Percentiles rank a stretch among this genome's conserved stretches.
phyloP scores from a whole-genome alignment of 140 eudicot species.

The Ambrosia hybrid region DNA sequence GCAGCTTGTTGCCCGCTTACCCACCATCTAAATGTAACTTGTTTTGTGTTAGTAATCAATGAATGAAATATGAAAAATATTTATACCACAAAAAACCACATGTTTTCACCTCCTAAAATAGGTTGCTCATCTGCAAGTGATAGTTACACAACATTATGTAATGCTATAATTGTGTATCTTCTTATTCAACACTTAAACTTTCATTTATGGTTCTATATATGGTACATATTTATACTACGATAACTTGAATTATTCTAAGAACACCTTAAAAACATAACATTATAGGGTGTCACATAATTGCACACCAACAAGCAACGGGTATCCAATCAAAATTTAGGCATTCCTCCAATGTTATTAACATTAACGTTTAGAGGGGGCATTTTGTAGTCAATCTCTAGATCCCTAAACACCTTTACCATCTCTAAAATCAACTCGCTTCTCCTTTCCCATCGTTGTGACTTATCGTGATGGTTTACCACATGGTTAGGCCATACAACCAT shows the following conservation, averaged over 20 bases:
- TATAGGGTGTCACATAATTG: background rate
- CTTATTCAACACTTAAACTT: no score
- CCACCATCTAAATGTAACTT: no score
- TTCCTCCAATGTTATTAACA: constrained; percentile 6
- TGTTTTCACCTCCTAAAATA: no score
- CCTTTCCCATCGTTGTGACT: constrained; percentile 36
- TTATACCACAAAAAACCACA: no score
- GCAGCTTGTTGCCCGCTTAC: no score
- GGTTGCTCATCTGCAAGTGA: no score
- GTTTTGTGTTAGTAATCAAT: no score
- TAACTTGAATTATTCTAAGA: background rate
- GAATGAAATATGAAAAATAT: no score
- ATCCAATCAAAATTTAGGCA: background rate
- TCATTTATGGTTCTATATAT: no score
- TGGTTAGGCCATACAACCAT: constrained; percentile 37
- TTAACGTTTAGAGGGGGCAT: constrained; percentile 28
- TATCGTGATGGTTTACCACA: constrained; percentile 35
- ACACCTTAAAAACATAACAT: background rate
- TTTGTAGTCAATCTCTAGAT: constrained; percentile 33
- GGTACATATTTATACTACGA: background rate
- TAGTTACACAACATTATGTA: no score
- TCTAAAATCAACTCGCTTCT: constrained; percentile 28
- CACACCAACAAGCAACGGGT: constrained; percentile 5
- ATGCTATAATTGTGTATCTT: no score
- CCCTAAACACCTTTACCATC: constrained; percentile 37